Evolutionary conservation across 164 flowering plant genomes (phyloP).

Genomic region (Nelumbo lutea): DNA sequence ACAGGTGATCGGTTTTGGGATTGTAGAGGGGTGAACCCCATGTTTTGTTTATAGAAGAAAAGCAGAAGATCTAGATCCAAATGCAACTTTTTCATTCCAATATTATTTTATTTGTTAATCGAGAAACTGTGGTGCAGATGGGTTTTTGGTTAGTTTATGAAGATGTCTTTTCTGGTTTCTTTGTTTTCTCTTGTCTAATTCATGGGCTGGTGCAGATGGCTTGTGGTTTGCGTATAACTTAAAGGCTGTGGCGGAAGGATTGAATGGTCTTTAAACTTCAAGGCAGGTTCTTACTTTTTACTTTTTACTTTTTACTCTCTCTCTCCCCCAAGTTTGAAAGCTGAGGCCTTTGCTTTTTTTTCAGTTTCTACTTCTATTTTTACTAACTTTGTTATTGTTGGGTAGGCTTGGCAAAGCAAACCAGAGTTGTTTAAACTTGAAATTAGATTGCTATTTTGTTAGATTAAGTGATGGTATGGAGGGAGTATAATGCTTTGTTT

Average conservation of each 20-base stretch:
- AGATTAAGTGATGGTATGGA: not conserved
- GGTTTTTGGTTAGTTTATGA: constrained; percentile 19
- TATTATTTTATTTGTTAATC: constrained; percentile 22
- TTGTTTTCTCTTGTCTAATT: constrained; percentile 15
- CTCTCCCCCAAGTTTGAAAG: not conserved
- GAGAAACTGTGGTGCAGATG: constrained; percentile 32
- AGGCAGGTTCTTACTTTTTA: not conserved
- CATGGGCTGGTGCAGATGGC: constrained; percentile 1
- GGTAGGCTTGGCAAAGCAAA: not conserved
- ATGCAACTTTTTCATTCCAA: constrained; percentile 27
- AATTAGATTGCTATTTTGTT: not conserved
- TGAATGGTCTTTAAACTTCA: not conserved
- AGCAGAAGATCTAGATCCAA: constrained; percentile 76
- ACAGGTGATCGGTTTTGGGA: constrained; percentile 62
- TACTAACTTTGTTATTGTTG: not conserved
- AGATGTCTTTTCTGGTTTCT: constrained; percentile 10
- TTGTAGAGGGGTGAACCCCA: constrained; percentile 83
- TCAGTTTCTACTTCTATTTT: not conserved
- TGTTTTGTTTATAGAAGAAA: constrained; percentile 91
- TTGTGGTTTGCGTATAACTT: too few relatives aligned
- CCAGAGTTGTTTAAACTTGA: not conserved
- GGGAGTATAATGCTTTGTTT: not conserved
- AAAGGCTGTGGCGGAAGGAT: not conserved
- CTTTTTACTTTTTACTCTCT: not conserved
- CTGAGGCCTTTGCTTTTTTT: constrained; percentile 3